Conservation (phyloP, 2,329 filamentous ascomycete species). For the Stylonectria norvegica region DNA sequence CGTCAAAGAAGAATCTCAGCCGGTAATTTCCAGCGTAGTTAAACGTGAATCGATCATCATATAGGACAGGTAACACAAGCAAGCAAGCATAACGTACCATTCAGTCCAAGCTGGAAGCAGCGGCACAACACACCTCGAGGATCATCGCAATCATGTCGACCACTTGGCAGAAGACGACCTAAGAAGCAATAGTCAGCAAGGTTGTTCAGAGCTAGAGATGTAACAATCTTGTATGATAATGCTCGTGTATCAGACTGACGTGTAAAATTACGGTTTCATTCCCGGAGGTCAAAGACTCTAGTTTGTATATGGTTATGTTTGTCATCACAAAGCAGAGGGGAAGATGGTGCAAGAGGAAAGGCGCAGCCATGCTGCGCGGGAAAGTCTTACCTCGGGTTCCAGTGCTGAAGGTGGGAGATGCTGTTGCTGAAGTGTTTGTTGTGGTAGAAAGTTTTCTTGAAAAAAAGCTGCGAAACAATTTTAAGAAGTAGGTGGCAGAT, state of each 20-base stretch:
- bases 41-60: conserved; percentile 64
- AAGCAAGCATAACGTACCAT: conserved; percentile 33
- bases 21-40: conserved; percentile 93
- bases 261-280: conserved; percentile 80
- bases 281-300: conserved; percentile 94
- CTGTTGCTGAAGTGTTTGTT: too few species aligned
- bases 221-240: conserved; percentile 16
- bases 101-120: conserved; percentile 1
- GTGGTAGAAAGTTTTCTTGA: conserved; percentile 22
- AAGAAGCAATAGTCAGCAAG: conserved; percentile 26
- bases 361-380: conserved; percentile 11
- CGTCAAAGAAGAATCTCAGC: conserved; percentile 74
- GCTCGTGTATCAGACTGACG: conserved; percentile 78
- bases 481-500: too few species aligned
- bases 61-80: conserved; percentile 6
- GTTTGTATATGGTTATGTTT: conserved; percentile 83
- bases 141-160: conserved; percentile 24
- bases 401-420: conserved; percentile 18
- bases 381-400: conserved; percentile 27
- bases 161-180: conserved; percentile 26
- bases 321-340: conserved; percentile 67
- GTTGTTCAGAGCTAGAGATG: conserved; percentile 7
- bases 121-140: conserved; percentile 2
- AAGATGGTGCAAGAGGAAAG: too few species aligned
- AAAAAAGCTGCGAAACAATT: conserved; percentile 29